Evolutionary conservation across 2,329 filamentous ascomycete species (phyloP), one percentile per base, ranked within the genome.

Genomic region (Neofusicoccum umdonicola): DNA sequence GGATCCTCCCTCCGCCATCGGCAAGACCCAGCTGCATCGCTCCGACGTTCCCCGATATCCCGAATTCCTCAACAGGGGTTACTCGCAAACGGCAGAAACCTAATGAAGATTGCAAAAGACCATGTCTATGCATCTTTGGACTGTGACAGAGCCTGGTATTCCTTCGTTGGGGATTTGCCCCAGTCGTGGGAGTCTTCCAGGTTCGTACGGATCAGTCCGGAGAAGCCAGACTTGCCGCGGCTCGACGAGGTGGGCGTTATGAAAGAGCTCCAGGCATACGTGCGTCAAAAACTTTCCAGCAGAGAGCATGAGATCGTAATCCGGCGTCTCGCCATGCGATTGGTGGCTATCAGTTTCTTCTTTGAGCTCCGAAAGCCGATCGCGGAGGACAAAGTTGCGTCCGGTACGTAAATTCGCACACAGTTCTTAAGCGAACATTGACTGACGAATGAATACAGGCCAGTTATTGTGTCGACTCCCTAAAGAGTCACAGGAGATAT

Each of bases 291-390:
- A 27, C 11, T 35, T 31, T 15, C 11, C 2, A 13, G 22, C 3
- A 31, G 65, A 35, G 35, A 63, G 4, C 37, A 45, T 22, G 22
- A 22, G 22, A 22, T 34, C 12, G n/a, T 44, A 13, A 62, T 71
- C 41, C 66, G 67, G 41, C 41, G 22, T 3, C 31, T 70, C 22
- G 67, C 66, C 2, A 64, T 63, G 22, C 47, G 62, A 3, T 47
- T 71, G 15, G 66, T 70, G 1, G 67, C 69, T 15, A 68, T 68
- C 6, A 65, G 63, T 22, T 71, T 71, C 68, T 71, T 69, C 52
- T 71, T 69, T 56, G 67, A 71, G 42, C 44, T 63, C 42, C 35
- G 34, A 11, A 31, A 50, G 11, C 39, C 27, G 3, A 19, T 50
- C 13, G 31, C 22, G 3, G 35, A 61, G 12, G 22, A 31, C 12